Evolutionary conservation across 371 early-diverging fungal genomes (phyloP).

Genomic region (Mucor sp.): DNA sequence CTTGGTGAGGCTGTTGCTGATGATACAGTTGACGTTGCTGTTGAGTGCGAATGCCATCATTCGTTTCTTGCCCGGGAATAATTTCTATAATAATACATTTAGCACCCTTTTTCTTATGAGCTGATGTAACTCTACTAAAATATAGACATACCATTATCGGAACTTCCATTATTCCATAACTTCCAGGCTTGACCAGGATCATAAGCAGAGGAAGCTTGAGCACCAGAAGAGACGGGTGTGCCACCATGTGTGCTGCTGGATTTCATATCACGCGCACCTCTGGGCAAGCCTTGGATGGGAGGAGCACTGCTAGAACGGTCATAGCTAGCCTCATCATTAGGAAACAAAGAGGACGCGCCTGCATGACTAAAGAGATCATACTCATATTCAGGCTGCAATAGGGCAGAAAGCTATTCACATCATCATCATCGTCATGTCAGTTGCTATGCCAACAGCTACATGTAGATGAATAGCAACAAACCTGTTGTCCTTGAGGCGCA

Average conservation of each 20-base stretch:
- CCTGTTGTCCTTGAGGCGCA: slow-evolving; percentile 15
- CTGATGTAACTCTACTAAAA: neutral
- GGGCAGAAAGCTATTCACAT: slow-evolving; percentile 5
- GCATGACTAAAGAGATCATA: slow-evolving; percentile 16
- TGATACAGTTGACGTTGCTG: slow-evolving; percentile 5
- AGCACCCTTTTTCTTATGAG: neutral
- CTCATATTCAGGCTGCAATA: slow-evolving; percentile 15
- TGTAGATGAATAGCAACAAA: neutral
- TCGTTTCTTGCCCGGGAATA: slow-evolving; percentile 7
- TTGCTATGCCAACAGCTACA: neutral
- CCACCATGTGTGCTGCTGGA: neutral
- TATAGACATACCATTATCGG: slow-evolving; percentile 2
- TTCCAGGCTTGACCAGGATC: slow-evolving; percentile 16
- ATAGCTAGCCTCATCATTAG: neutral
- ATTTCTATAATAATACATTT: slow-evolving; percentile 6
- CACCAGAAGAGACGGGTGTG: neutral
- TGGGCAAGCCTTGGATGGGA: slow-evolving; percentile 13
- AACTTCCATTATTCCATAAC: slow-evolving; percentile 15
- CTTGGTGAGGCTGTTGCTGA: slow-evolving; percentile 12
- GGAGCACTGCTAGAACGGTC: slow-evolving; percentile 14
- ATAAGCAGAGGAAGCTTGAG: slow-evolving; percentile 6
- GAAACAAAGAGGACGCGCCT: slow-evolving; percentile 19
- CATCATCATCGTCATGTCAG: neutral
- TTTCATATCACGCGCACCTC: slow-evolving; percentile 13
- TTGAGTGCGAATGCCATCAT: slow-evolving; percentile 1